phyloP scores from a whole-genome alignment of 2,329 filamentous ascomycete genomes.

The Hymenoscyphus occultus region DNA sequence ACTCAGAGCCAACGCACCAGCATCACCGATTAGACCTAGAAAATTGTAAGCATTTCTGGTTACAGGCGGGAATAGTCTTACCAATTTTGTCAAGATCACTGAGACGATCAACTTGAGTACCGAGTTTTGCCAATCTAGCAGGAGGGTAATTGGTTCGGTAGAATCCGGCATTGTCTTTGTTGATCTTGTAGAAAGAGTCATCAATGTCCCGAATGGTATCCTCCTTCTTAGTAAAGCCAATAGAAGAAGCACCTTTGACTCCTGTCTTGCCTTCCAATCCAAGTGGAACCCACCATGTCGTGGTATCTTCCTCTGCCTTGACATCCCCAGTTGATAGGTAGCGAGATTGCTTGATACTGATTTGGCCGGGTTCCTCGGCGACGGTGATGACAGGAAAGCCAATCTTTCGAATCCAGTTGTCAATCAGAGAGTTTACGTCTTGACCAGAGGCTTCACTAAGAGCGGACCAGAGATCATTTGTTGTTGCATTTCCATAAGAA shows the following conservation, averaged over 20 bases:
- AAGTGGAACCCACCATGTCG: constrained; percentile 93
- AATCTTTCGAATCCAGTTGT: constrained; percentile 92
- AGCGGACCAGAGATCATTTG: constrained; percentile 85
- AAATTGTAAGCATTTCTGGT: background rate
- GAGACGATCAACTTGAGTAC: constrained; percentile 70
- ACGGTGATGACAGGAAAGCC: constrained; percentile 90
- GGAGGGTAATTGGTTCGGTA: constrained; percentile 93
- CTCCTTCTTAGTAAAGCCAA: constrained; percentile 72
- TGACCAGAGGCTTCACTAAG: constrained; percentile 83
- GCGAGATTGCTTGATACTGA: constrained; percentile 78
- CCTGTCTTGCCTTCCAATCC: constrained; percentile 74
- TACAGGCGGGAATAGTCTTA: constrained; percentile 9
- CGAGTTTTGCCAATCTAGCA: constrained; percentile 76
- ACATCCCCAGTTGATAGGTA: constrained; percentile 92
- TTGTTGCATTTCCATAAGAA: constrained; percentile 86
- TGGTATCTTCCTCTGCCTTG: constrained; percentile 85
- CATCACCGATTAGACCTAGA: constrained; percentile 71
- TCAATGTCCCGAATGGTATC: constrained; percentile 73
- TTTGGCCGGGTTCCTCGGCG: constrained; percentile 76
- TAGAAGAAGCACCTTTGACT: constrained; percentile 57
- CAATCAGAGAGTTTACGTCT: constrained; percentile 85
- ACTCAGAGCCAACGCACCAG: constrained; percentile 82
- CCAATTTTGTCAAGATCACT: constrained; percentile 89
- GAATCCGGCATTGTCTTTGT: constrained; percentile 83
- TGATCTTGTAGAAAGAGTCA: constrained; percentile 87